Conservation (phyloP, 306 rosid genomes). For the Benincasa hispida region DNA sequence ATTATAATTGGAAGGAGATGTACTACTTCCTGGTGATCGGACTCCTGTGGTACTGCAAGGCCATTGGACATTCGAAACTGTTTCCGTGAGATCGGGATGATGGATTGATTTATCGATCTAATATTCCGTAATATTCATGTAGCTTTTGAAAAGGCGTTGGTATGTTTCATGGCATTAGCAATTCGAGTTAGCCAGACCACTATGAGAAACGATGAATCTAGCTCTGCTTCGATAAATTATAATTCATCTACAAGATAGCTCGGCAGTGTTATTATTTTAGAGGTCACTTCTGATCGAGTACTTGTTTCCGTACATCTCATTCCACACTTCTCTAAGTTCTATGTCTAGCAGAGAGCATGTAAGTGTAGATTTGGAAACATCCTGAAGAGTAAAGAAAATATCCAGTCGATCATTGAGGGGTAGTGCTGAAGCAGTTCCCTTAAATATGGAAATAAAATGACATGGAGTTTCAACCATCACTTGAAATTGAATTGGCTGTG, state of each 20-base stretch:
- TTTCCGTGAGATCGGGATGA: not conserved
- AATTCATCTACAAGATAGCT: not conserved
- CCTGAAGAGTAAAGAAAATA: not conserved
- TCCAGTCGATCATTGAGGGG: not conserved
- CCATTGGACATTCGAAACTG: not conserved
- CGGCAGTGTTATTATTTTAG: not conserved
- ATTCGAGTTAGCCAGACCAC: not conserved
- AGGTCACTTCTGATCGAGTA: not conserved
- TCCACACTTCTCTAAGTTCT: not conserved
- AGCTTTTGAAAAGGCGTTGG: not conserved
- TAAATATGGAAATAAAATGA: not conserved
- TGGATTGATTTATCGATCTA: not conserved
- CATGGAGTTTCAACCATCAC: not conserved
- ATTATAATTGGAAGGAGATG: not conserved
- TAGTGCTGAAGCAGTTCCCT: not conserved
- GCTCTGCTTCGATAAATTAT: not conserved
- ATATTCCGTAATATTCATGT: not conserved
- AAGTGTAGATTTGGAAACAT: not conserved
- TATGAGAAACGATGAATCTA: not conserved
- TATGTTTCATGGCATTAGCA: not conserved
- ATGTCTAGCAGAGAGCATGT: not conserved
- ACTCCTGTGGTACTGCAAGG: not conserved
- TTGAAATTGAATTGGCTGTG: not conserved
- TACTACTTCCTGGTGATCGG: not conserved
- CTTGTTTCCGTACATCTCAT: not conserved